A percentile compares a stretch with the other conserved stretches of the same genome.
Evolutionary conservation across 352 stramenopile species (phyloP).

Genomic region (Pythium phragmiticola): DNA sequence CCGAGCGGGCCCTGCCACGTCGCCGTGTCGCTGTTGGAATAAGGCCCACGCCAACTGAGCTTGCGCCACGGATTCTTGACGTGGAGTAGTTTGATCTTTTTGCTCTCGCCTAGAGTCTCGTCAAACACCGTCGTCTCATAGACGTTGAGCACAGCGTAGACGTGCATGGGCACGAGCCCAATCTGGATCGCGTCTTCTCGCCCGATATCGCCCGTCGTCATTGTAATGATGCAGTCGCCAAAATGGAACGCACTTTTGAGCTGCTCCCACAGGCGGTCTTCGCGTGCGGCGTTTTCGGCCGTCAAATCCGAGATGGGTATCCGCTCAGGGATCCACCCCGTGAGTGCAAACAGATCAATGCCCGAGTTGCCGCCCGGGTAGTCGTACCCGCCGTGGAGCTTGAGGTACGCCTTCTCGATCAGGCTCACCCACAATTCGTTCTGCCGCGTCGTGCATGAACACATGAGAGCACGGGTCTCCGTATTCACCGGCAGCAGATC

Average conservation of each 20-base stretch:
- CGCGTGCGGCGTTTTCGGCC: conserved; percentile 17
- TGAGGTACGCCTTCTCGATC: conserved; percentile 99
- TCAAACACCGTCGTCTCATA: conserved; percentile 58
- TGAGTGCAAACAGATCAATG: conserved; percentile 98
- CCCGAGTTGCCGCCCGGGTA: conserved; percentile 97
- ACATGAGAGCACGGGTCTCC: conserved; percentile 66
- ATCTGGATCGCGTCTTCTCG: conserved; percentile 74
- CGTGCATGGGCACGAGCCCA: conserved; percentile 94
- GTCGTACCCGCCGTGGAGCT: conserved; percentile 96
- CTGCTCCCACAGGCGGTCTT: conserved; percentile 84
- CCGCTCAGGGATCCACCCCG: conserved; percentile 97
- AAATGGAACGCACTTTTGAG: conserved; percentile 92
- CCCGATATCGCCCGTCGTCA: conserved; percentile 89
- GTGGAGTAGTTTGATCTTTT: conserved; percentile 82
- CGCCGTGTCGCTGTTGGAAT: conserved; percentile 58
- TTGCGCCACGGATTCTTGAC: conserved; percentile 97
- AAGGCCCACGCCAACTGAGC: conserved; percentile 84
- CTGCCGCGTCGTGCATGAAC: conserved; percentile 74
- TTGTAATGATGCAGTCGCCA: conserved; percentile 97
- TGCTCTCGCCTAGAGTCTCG: conserved; percentile 20
- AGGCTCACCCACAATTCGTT: conserved; percentile 93
- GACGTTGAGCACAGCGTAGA: conserved; percentile 96
- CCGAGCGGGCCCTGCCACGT: conserved; percentile 58
- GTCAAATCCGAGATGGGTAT: conserved; percentile 64
- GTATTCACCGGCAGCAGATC: conserved; percentile 91